Evolutionary conservation across 2,329 filamentous ascomycete species (phyloP), one percentile per base, ranked within the genome.

Genomic region (Phoma sp.): DNA sequence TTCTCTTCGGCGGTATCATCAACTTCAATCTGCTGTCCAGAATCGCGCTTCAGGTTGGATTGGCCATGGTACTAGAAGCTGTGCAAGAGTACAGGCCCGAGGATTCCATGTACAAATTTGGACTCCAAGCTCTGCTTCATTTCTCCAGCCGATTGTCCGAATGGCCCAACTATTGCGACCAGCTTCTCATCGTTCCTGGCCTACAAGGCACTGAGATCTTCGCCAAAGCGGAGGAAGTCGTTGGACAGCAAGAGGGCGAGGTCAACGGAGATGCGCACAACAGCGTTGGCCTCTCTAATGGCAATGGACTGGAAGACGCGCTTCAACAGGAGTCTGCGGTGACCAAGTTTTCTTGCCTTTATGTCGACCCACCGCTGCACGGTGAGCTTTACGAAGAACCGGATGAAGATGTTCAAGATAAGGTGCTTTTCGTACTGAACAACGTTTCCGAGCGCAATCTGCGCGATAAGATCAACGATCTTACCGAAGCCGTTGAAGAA

Each of bases 1-100:
- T 99, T 9, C 84, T 99, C 25, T 99, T 99, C 73, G 95, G 95
- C 51, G 95, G 94, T 25, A 95, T 98, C 62, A 96, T 99, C 68
- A 93, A 93, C 46, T 95, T 92, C 77, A 92, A 93, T 69, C 84
- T 99, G 6, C 90, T 99, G 45, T 92, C 92, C 6, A 89, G 92
- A 37, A 85, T 99, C 17, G 92, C 95, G 3, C 85, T 98, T 31
- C 92, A 96, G 71, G 92, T 96, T 52, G 95, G 91, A n/a, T 81
- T 98, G 15, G 92, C 91, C 15, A 97, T 99, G 92, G 96, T 99
- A 60, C 81, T 98, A n/a, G 93, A 99, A 74, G 92, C 95, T 12
- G 92, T 99, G 22, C 85, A 91, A 61, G 92, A 96, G 61, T 91
- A 95, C 68, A 80, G 84, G 29, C 86, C 90, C 0, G 90, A 96